Evolutionary conservation across 1,284 basidiomycete genomes (phyloP).

Genomic region (Cutaneotrichosporon sp.): DNA sequence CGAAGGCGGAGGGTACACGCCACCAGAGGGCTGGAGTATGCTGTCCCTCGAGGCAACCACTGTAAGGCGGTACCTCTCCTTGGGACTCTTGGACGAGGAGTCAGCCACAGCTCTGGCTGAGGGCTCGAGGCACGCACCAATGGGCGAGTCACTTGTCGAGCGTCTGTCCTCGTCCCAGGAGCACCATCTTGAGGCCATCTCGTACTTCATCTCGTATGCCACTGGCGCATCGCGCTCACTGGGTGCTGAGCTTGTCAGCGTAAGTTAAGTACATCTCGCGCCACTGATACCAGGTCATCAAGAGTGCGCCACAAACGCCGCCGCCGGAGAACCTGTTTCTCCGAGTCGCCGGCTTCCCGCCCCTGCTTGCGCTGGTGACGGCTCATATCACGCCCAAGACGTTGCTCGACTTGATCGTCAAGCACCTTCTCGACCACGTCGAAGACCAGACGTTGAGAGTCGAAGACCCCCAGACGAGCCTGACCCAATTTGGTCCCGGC

Average conservation of each 20-base stretch:
- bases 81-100: constrained; percentile 25
- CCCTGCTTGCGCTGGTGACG: constrained; percentile 24
- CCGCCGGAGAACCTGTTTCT: constrained; percentile 36
- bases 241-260: constrained; percentile 26
- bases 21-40: constrained; percentile 39
- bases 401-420: constrained; percentile 23
- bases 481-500: constrained; percentile 46
- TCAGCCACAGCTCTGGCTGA: constrained; percentile 21
- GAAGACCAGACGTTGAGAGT: constrained; percentile 26
- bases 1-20: constrained; percentile 28
- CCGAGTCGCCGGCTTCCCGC: constrained; percentile 28
- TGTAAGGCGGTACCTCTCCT: constrained; percentile 24
- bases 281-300: constrained; percentile 20
- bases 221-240: constrained; percentile 27
- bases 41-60: constrained; percentile 27
- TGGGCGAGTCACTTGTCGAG: constrained; percentile 28
- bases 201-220: constrained; percentile 26
- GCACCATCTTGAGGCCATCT: constrained; percentile 31
- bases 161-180: constrained; percentile 23
- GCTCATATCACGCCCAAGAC: constrained; percentile 19
- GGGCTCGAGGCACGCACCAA: constrained; percentile 13
- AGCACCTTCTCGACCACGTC: constrained; percentile 24
- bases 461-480: constrained; percentile 44
- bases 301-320: constrained; percentile 15
- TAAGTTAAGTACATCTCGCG: constrained; percentile 7